Evolutionary conservation across 2,329 filamentous ascomycete species (phyloP).

Genomic region (Chrysoporthe cubensis): DNA sequence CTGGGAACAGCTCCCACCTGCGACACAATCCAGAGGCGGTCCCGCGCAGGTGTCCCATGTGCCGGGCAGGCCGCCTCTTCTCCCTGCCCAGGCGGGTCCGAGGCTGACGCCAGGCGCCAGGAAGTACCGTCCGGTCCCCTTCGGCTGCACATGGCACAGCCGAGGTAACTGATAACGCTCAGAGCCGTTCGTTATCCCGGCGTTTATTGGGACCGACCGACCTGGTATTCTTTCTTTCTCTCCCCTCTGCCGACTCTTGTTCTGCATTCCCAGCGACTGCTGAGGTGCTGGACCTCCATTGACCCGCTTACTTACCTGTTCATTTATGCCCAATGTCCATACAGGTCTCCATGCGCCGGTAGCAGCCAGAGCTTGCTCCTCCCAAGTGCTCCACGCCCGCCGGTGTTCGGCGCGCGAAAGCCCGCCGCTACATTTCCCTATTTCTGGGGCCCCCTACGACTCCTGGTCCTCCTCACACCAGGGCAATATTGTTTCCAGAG

Average conservation of each 20-base stretch:
- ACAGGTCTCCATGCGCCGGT: background rate
- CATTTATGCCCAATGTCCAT: background rate
- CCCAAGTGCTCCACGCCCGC: conserved; percentile 21
- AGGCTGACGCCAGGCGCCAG: background rate
- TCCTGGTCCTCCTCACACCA: background rate
- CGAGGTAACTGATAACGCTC: conserved; percentile 11
- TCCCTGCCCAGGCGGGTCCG: background rate
- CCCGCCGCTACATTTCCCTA: conserved; percentile 40
- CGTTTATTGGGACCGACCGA: background rate
- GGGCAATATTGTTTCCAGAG: background rate
- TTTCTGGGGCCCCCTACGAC: conserved; percentile 53
- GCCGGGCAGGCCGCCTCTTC: background rate
- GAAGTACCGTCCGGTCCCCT: conserved; percentile 4
- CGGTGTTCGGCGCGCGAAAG: conserved; percentile 24
- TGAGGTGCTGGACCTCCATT: background rate
- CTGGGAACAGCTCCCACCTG: no score
- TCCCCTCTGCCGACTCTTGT: background rate
- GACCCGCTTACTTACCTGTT: background rate
- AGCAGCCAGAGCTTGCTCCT: conserved; percentile 1
- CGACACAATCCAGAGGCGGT: background rate
- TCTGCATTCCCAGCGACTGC: background rate
- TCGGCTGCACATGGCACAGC: conserved; percentile 16
- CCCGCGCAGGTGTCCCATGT: background rate
- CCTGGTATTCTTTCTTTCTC: background rate
- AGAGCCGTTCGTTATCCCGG: background rate